phyloP scores from a whole-genome alignment of 106 monocot genomes.

The Iris macrosiphon region DNA sequence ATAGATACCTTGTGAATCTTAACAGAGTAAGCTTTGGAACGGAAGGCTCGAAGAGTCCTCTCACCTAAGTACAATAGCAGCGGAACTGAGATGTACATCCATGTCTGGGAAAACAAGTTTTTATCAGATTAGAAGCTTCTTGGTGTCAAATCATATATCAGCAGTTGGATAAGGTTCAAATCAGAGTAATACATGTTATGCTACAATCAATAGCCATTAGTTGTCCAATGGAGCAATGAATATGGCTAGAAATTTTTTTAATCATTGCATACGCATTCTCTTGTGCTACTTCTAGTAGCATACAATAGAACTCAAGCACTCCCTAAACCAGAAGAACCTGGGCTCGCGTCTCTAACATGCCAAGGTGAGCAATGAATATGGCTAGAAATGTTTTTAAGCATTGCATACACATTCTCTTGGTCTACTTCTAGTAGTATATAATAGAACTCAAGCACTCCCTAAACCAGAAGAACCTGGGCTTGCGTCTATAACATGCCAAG shows the following conservation, averaged over 20 bases:
- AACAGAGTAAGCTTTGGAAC: conserved; percentile 57
- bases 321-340: background rate
- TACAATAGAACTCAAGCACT: background rate
- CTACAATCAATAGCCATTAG: too few species aligned
- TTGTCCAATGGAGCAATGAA: too few species aligned
- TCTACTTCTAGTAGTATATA: background rate
- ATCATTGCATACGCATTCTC: too few species aligned
- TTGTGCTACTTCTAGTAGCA: too few species aligned
- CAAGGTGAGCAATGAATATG: too few species aligned
- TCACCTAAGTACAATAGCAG: conserved; percentile 68
- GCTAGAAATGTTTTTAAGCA: too few species aligned
- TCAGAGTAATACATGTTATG: too few species aligned
- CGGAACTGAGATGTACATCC: conserved; percentile 80
- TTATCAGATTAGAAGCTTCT: too few species aligned
- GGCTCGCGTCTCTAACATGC: background rate
- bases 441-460: background rate
- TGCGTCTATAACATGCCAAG: background rate
- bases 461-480: background rate
- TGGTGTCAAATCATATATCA: too few species aligned
- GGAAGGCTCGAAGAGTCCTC: conserved; percentile 44
- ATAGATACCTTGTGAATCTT: conserved; percentile 66
- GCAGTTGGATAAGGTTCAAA: too few species aligned
- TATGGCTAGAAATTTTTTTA: too few species aligned
- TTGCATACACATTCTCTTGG: too few species aligned
- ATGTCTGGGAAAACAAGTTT: conserved; percentile 59